phyloP scores from a whole-genome alignment of 83 land plant species.

The Diphasiastrum complanatum region DNA sequence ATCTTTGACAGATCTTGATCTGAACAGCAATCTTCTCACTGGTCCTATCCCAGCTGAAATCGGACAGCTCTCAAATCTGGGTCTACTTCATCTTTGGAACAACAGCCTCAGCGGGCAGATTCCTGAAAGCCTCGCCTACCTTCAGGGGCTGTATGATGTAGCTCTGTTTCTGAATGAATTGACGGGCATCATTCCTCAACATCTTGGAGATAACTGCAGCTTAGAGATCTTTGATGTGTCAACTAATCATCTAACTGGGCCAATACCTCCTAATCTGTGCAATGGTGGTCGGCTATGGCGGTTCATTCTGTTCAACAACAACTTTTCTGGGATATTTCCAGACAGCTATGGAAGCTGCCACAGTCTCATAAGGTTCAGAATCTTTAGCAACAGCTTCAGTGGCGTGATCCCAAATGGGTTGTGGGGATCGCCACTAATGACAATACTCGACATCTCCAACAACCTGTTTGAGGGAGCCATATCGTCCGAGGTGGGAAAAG shows the following conservation, averaged over 20 bases:
- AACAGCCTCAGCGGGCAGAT: conserved; percentile 20
- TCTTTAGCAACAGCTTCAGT: conserved; percentile 17
- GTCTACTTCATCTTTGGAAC: conserved; percentile 24
- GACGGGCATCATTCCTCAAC: background rate
- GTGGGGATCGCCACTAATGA: conserved; percentile 23
- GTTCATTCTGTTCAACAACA: conserved; percentile 18
- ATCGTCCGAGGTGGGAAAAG: conserved; percentile 9
- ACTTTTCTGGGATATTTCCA: conserved; percentile 18
- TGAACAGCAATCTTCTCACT: conserved; percentile 17
- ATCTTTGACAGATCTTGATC: conserved; percentile 19
- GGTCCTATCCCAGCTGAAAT: conserved; percentile 17
- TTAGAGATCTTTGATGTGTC: conserved; percentile 18
- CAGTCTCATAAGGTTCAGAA: conserved; percentile 14
- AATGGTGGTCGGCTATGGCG: conserved; percentile 15
- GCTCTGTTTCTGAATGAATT: conserved; percentile 6
- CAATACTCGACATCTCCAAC: conserved; percentile 17
- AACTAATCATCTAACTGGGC: conserved; percentile 17
- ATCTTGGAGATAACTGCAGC: conserved; percentile 1
- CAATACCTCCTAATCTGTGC: conserved; percentile 16
- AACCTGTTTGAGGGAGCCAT: conserved; percentile 6
- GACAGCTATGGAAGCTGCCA: conserved; percentile 2
- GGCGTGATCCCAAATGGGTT: conserved; percentile 18
- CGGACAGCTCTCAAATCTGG: conserved; percentile 8
- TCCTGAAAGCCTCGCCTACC: conserved; percentile 7
- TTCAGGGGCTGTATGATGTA: background rate